Evolutionary conservation across 805 yeast species (phyloP), one percentile per base, ranked within the genome.

Genomic region (Kazachstania martiniae): DNA sequence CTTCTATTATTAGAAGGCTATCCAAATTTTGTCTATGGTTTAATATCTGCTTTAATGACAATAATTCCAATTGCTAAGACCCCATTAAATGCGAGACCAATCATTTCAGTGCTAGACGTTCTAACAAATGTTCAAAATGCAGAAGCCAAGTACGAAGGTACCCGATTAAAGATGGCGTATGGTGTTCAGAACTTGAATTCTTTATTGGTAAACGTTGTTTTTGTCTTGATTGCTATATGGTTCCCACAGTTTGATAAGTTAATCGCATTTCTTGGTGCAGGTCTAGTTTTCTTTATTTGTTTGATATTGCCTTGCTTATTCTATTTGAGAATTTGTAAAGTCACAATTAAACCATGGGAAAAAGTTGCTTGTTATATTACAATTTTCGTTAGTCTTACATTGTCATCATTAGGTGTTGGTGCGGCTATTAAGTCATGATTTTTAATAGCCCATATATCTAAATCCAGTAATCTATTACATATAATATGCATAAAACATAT

Each of bases 21-120:
- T 49, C 93, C 95, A 1, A 44, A 52, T 10, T 69, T 72, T 53
- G 65, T 80, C 1, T 67, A 68, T 33, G 62, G 74, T 22, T 64
- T 69, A 17, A 63, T 86, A 28, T 76, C 86, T 29, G 65, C 68
- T 0, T 59, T 81, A 25, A 79, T 85, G 69, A 81, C 93, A n/a
- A 43, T 84, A 5, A 71, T 86, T 16, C 94, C 95, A 1, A 54
- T 85, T 19, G 83, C 95, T 2, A 86, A 86, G 47, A 69, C 85
- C 1, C 94, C 95, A 1, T 64, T 85, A 25, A 78, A 77, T 42
- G 82, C 87, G 9, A 73, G 85, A 47, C 95, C 95, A 0, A 74
- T 86, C 18, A 71, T 82, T 21, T 66, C 87, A 1, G 74, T 85
- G 1, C 48, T 80, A 24, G 93, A 82, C 44, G 56, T 65, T 8